phyloP scores from a whole-genome alignment of 2,329 filamentous ascomycete genomes.

The Pseudogymnoascus sp. region DNA sequence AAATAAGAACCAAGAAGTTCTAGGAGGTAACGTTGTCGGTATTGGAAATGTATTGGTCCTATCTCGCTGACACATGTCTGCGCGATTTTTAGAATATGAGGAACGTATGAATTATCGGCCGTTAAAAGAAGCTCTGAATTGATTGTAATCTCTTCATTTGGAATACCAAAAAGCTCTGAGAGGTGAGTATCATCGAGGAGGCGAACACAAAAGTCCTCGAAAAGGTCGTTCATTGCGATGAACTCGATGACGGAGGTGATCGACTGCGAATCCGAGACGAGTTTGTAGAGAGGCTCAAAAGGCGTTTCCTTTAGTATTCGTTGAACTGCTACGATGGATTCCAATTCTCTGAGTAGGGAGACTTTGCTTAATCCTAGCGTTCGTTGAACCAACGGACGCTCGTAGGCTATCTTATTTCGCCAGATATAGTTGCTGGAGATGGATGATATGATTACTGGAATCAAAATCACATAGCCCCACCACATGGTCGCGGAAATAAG shows the following conservation, averaged over 20 bases:
- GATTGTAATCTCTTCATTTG: neutral
- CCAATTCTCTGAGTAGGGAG: conserved; percentile 25
- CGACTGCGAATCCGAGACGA: conserved; percentile 17
- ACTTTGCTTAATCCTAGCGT: conserved; percentile 9
- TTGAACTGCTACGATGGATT: conserved; percentile 16
- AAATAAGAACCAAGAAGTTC: neutral
- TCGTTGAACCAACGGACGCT: neutral
- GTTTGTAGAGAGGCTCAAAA: conserved; percentile 7
- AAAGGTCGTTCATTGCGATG: conserved; percentile 19
- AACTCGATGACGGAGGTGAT: conserved; percentile 18
- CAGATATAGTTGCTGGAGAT: neutral
- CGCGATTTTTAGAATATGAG: neutral
- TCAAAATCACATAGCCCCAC: too few species aligned
- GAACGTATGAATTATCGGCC: neutral
- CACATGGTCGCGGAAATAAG: too few species aligned
- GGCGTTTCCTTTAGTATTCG: neutral
- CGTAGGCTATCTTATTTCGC: neutral
- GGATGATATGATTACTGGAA: neutral
- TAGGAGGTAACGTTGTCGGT: neutral
- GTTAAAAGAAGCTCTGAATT: neutral
- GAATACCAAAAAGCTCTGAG: neutral
- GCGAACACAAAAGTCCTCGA: conserved; percentile 21
- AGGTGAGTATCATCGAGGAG: conserved; percentile 9
- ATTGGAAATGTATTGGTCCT: neutral
- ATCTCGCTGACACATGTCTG: neutral